These are phyloP conservation scores for Pleurotus tuber-regium DNA, from an alignment of 768 basidiomycete species.

Conservation along the genomic window DNA sequence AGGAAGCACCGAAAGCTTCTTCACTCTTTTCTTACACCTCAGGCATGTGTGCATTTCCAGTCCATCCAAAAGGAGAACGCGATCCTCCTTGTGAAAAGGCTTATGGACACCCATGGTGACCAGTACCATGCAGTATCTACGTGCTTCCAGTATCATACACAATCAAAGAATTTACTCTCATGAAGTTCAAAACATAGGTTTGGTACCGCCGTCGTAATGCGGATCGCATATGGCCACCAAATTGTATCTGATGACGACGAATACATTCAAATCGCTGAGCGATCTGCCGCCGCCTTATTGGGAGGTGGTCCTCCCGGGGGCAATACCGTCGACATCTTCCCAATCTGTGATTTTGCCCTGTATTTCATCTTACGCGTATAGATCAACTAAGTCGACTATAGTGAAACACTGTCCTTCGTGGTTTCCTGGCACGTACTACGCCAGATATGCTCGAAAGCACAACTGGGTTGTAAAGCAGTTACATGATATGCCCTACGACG, in stretches of 20 bases:
- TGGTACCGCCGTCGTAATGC: slow-evolving; percentile 20
- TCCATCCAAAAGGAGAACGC: slow-evolving; percentile 28
- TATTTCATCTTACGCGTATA: not conserved
- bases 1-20: slow-evolving; percentile 18
- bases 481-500: slow-evolving; percentile 29
- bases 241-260: slow-evolving; percentile 21
- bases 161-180: slow-evolving; percentile 1
- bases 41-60: slow-evolving; percentile 21
- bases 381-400: slow-evolving; percentile 11
- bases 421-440: slow-evolving; percentile 37
- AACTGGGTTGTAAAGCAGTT: slow-evolving; percentile 25
- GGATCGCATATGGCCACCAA: slow-evolving; percentile 21
- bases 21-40: slow-evolving; percentile 18
- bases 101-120: slow-evolving; percentile 22
- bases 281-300: slow-evolving; percentile 11
- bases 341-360: slow-evolving; percentile 16
- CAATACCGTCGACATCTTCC: slow-evolving; percentile 22
- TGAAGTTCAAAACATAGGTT: slow-evolving; percentile 15
- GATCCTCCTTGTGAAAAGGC: slow-evolving; percentile 24
- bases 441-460: slow-evolving; percentile 29
- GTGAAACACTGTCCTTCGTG: slow-evolving; percentile 38
- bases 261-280: slow-evolving; percentile 18
- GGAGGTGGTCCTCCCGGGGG: slow-evolving; percentile 16
- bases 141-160: no score
- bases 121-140: no score